Conservation (phyloP, 306 rosid genomes). For the Betula pendula region DNA sequence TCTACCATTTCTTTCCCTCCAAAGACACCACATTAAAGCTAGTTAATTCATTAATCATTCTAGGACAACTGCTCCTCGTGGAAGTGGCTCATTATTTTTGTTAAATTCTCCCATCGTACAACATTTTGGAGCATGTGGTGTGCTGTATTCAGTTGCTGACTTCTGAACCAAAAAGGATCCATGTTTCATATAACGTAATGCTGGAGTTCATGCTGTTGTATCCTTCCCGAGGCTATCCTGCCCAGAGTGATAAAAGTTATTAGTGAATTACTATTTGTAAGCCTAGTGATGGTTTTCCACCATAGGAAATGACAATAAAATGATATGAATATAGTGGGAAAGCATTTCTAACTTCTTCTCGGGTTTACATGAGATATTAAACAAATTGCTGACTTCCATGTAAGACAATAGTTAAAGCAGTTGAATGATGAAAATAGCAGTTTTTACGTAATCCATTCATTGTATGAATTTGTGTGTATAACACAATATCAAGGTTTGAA, state of each 20-base stretch:
- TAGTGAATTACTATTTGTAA: conserved; percentile 2
- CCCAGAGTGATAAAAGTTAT: conserved; percentile 25
- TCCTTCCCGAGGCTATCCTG: conserved; percentile 16
- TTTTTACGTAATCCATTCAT: not conserved
- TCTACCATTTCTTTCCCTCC: too few species aligned
- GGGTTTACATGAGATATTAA: not conserved
- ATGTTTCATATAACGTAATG: conserved; percentile 9
- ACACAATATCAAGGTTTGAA: not conserved
- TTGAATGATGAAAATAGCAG: not conserved
- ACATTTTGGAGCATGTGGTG: conserved; percentile 2
- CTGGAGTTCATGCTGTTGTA: conserved; percentile 4
- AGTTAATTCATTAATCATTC: not conserved
- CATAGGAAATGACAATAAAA: not conserved
- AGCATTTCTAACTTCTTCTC: not conserved
- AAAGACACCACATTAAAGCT: not conserved
- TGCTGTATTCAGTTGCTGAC: conserved; percentile 11
- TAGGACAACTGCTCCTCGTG: not conserved
- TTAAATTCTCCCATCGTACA: not conserved
- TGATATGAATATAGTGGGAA: not conserved
- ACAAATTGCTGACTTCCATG: not conserved
- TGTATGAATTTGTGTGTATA: not conserved
- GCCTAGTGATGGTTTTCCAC: not conserved
- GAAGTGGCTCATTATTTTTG: not conserved
- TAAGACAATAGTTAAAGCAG: not conserved
- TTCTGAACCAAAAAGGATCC: conserved; percentile 5